phyloP scores from a whole-genome alignment of 495 filamentous ascomycete genomes.

The Penicillium psychrofluorescens region DNA sequence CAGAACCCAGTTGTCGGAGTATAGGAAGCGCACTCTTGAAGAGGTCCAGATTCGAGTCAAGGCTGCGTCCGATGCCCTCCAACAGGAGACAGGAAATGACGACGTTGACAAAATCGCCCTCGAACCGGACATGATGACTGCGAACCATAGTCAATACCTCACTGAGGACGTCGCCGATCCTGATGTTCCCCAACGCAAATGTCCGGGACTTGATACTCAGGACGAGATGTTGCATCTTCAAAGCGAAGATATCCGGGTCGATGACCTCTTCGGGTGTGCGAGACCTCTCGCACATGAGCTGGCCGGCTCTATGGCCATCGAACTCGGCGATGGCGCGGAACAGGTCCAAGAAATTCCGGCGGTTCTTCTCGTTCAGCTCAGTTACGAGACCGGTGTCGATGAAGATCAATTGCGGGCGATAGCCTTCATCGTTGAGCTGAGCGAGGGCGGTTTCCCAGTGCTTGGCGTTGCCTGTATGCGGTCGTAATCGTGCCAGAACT shows the following conservation, averaged over 20 bases:
- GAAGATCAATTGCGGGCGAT: slow-evolving; percentile 90
- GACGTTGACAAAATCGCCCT: slow-evolving; percentile 98
- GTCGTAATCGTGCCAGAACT: slow-evolving; percentile 71
- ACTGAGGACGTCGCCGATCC: slow-evolving; percentile 90
- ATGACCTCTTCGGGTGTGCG: slow-evolving; percentile 84
- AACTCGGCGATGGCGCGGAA: slow-evolving; percentile 97
- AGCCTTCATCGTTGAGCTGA: slow-evolving; percentile 82
- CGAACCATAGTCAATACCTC: slow-evolving; percentile 90
- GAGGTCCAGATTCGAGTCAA: slow-evolving; percentile 84
- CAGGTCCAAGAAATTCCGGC: slow-evolving; percentile 88
- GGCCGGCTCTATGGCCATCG: slow-evolving; percentile 89
- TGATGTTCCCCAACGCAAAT: slow-evolving; percentile 88
- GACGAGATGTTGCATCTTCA: slow-evolving; percentile 95
- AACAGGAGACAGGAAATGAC: slow-evolving; percentile 90
- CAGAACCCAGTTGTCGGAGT: slow-evolving; percentile 75
- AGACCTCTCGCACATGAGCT: slow-evolving; percentile 93
- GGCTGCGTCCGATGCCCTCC: slow-evolving; percentile 84
- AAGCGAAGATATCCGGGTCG: slow-evolving; percentile 79
- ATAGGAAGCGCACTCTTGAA: slow-evolving; percentile 89
- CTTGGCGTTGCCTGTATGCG: slow-evolving; percentile 54
- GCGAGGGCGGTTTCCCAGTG: slow-evolving; percentile 67
- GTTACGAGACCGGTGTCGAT: slow-evolving; percentile 97
- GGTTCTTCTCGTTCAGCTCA: slow-evolving; percentile 78
- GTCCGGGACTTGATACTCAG: slow-evolving; percentile 82
- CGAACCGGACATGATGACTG: slow-evolving; percentile 84